Base-by-base conservation (phyloP, 129 eudicot genomes). In the Pittosporum tobira region DNA sequence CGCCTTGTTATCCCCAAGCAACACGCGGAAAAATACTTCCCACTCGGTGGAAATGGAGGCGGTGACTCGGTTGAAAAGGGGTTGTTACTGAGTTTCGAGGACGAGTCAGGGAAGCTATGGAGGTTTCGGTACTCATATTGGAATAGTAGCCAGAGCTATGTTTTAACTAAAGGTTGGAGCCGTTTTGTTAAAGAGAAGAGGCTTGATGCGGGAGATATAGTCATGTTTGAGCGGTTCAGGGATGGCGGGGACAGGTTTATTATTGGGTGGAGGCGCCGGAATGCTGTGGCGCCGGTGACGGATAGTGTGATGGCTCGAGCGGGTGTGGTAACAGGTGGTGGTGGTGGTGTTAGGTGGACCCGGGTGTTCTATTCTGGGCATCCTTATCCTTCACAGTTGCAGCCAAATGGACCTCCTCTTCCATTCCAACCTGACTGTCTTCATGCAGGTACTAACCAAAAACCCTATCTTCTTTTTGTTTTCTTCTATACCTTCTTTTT, bases 121-220 rank as follows among this genome's bases (percentile, higher is more conserved):
- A 57, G 81, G 55, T 87, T 87, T 50, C 51, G 96, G 2, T 87
- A 87, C 75, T 87, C 96, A 0, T 87, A 87, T 30, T 87, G 96
- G 95, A 87, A 82, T 48, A 82, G 93, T 45, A 87, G 95, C 61
- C n/a, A n/a, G n/a, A n/a, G n/a, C n/a, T n/a, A n/a, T n/a, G n/a
- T n/a, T n/a, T n/a, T n/a, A n/a, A n/a, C 96, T 12, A 87, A 87
- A 69, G 96, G 96, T 0, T 87, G 96, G 96, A 87, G 96, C 72
- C 88, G 96, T 0, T 87, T 80, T 40, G 96, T 87, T 2, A 87
- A 83, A 71, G 96, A 83, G 34, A 87, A 87, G 27, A 62, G 74
- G 51, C 78, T 87, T 28, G 85, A 87, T 28, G 93, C 96, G 16
- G 96, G 96, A 1, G 96, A 87, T 22, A 57, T 87, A 3, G 94